Base-by-base conservation (phyloP, 2,329 filamentous ascomycete genomes). In the Colletotrichum melonis region DNA sequence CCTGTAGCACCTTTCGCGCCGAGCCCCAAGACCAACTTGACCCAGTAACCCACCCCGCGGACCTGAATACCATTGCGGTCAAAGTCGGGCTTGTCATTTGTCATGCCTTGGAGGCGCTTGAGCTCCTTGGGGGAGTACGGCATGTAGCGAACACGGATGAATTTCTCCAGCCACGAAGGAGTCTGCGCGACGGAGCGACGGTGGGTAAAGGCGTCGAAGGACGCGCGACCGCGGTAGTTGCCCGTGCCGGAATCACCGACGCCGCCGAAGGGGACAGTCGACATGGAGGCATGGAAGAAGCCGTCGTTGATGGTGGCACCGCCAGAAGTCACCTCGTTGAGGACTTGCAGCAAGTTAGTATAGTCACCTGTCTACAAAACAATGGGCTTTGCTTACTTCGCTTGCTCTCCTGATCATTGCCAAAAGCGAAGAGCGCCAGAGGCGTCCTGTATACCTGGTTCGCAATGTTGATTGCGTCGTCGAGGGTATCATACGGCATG, bases 401-500 rank as follows among this genome's bases (percentile, higher is more conserved):
- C 35, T 93, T 87, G 58, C 92, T 94, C 80, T 98, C 96, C 3
- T 86, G 86, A 78, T 95, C 94, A 75, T 88, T 93, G 67, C 95
- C 96, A 83, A 98, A 98, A 6, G 94, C 90, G 81, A 95, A 97
- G 57, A 98, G 86, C 11, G 92, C 92, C 54, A 99, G 87, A 0
- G 97, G 95, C 0, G 95, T 98, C 64, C 92, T 89, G 82, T 97
- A 92, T 62, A 98, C 90, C 67, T 89, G 85, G 82, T 97, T 96
- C 74, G 94, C 94, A 76, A 95, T 90, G 52, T 88, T 88, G 81
- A 98, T 95, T 63, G 95, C 96, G 78, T 97, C 91, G 76, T 97
- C 94, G n/a, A 98, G 87, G 77, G 91, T 88, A 76, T 94, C 89
- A 68, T 95, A 92, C 0, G 95, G 89, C 67, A 97, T 85, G 75